A percentile compares a stretch with the other conserved stretches of the same genome.
These are phyloP conservation scores for Psilocybe cubensis DNA, from an alignment of 768 basidiomycete genomes.

Conservation along the genomic window DNA sequence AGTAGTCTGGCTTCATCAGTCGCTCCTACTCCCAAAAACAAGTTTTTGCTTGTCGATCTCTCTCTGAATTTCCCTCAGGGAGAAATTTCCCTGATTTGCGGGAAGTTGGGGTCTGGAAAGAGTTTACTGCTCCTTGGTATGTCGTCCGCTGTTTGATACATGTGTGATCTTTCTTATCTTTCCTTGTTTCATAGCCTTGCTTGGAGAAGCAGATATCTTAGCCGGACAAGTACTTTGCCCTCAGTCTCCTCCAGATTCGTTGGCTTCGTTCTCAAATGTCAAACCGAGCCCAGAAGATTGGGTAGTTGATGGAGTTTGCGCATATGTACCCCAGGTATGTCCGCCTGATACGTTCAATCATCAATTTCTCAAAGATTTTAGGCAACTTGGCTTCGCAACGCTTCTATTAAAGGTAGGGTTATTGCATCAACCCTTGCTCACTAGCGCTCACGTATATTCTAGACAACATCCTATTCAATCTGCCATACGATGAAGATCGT, in stretches of 20 bases:
- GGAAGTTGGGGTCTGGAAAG: constrained; percentile 90
- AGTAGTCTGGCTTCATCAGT: constrained; percentile 62
- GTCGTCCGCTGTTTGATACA: constrained; percentile 14
- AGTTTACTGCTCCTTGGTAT: constrained; percentile 76
- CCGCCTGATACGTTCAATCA: neutral
- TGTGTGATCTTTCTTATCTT: neutral
- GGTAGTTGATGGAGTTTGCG: constrained; percentile 78
- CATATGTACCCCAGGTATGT: constrained; percentile 86
- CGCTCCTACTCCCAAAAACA: constrained; percentile 73
- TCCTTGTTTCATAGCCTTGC: constrained; percentile 38
- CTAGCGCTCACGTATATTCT: constrained; percentile 77
- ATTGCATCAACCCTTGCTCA: constrained; percentile 57
- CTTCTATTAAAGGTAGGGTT: constrained; percentile 41
- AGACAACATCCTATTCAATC: constrained; percentile 77
- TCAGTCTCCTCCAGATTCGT: constrained; percentile 79
- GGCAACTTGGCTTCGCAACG: constrained; percentile 75
- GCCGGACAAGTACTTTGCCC: constrained; percentile 84
- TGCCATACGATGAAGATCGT: constrained; percentile 72
- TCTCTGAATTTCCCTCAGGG: constrained; percentile 78
- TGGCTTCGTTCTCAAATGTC: constrained; percentile 60
- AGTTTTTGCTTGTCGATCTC: constrained; percentile 83
- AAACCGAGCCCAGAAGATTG: constrained; percentile 53
- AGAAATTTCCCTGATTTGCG: constrained; percentile 83
- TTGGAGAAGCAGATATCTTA: constrained; percentile 88
- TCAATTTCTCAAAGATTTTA: constrained; percentile 20